Base-by-base conservation (phyloP, 768 basidiomycete genomes). In the Imleria badia region DNA sequence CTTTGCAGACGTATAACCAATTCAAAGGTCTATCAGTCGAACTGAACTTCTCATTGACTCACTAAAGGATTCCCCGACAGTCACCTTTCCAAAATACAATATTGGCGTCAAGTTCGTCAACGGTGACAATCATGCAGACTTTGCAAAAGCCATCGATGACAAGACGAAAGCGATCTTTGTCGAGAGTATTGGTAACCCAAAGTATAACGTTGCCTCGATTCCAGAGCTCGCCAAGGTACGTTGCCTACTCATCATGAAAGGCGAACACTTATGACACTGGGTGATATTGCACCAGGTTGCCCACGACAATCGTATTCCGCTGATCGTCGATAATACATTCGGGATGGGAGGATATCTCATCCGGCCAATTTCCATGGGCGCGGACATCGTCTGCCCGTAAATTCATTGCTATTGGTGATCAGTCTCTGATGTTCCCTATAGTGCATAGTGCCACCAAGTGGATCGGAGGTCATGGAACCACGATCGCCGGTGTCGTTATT, bases 391-490 rank as follows among this genome's bases (percentile, higher is more conserved):
- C 54, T 76, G 82, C 81, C 33, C n/a, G 76, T 63, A 42, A 26
- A 22, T 29, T 30, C 19, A 13, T 3, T 12, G 3, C 17, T 8
- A 4, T 26, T 3, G 5, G 12, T 9, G 19, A 22, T 9, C 6
- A 10, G 15, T 9, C 7, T 10, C n/a, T 55, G 34, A 62, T 31
- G 33, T n/a, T 13, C 7, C 8, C 22, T 22, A 5, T 51, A 62
- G 85, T 90, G 17, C 85, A 91, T 66, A 87, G 84, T 46, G 87
- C 87, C 1, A 91, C 90, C 1, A 91, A 93, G 63, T 93, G 90
- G 91, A 90, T 91, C 33, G 85, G 86, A 13, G 86, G 87, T 0
- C 88, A 90, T 56, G 89, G 91, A 30, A 91, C 85, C 0, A 87
- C 86, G 22, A 88, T 93, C 44, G 89, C 78, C 5, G 91, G 90